These are phyloP conservation scores for Coccomyxa subellipsoidea DNA, from an alignment of 163 green algal genomes.

Conservation along the genomic window DNA sequence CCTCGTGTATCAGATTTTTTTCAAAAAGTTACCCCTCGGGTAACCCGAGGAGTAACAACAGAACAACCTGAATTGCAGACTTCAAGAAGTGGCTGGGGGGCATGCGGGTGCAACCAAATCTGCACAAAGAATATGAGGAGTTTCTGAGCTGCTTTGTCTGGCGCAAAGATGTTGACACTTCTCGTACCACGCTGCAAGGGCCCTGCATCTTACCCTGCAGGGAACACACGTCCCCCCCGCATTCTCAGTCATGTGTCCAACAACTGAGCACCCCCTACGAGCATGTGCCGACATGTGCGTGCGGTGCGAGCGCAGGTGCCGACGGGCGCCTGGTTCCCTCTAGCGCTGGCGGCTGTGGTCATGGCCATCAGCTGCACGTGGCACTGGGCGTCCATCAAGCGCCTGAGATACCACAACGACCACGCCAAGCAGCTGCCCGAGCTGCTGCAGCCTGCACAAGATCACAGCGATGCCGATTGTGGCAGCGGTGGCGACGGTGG, in stretches of 20 bases:
- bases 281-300: too few relatives aligned
- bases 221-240: too few relatives aligned
- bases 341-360: slow-evolving; percentile 23
- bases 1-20: too few relatives aligned
- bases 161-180: not conserved
- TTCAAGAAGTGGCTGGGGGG: not conserved
- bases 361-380: slow-evolving; percentile 37
- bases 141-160: not conserved
- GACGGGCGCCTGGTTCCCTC: slow-evolving; percentile 32
- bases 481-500: too few relatives aligned
- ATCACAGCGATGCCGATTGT: not conserved
- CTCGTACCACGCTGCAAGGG: too few relatives aligned
- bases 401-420: not conserved
- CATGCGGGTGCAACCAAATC: not conserved
- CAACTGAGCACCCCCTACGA: too few relatives aligned
- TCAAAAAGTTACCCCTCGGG: too few relatives aligned
- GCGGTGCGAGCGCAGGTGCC: slow-evolving; percentile 15
- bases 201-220: too few relatives aligned
- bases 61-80: too few relatives aligned
- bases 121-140: not conserved
- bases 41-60: too few relatives aligned
- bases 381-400: slow-evolving; percentile 34
- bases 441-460: not conserved
- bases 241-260: too few relatives aligned
- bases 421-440: not conserved